Conservation (phyloP, 768 basidiomycete species). For the Kwoniella botswanensis region DNA sequence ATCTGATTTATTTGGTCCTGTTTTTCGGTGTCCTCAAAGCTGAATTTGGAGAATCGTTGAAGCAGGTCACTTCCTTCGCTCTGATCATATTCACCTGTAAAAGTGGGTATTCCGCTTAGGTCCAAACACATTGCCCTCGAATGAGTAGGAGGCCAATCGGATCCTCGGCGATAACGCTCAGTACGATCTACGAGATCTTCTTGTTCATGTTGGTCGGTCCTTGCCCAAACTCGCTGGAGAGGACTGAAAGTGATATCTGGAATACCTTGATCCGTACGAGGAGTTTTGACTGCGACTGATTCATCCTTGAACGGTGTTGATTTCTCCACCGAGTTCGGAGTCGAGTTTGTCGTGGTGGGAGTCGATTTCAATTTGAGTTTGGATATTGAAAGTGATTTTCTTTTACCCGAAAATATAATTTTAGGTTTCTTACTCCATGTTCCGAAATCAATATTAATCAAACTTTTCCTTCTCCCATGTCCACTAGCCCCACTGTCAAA, state of each 20-base stretch:
- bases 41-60: background rate
- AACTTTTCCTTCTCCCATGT: background rate
- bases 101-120: conserved; percentile 14
- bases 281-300: background rate
- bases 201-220: background rate
- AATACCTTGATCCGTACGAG: background rate
- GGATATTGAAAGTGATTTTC: background rate
- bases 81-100: background rate
- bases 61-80: background rate
- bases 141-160: conserved; percentile 27
- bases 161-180: conserved; percentile 18
- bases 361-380: conserved; percentile 1
- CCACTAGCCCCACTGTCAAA: too few relatives aligned
- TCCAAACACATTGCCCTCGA: conserved; percentile 14
- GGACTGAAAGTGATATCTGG: background rate
- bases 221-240: background rate
- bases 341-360: too few relatives aligned
- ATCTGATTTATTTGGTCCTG: too few relatives aligned
- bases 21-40: background rate
- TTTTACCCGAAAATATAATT: background rate
- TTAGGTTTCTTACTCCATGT: conserved; percentile 21
- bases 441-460: conserved; percentile 12
- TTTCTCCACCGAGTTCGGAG: background rate
- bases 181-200: background rate
- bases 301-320: background rate